A percentile compares a stretch with the other conserved stretches of the same genome.
These are phyloP conservation scores for Phylloporus sp. DNA, from an alignment of 768 basidiomycete species.

Conservation along the genomic window DNA sequence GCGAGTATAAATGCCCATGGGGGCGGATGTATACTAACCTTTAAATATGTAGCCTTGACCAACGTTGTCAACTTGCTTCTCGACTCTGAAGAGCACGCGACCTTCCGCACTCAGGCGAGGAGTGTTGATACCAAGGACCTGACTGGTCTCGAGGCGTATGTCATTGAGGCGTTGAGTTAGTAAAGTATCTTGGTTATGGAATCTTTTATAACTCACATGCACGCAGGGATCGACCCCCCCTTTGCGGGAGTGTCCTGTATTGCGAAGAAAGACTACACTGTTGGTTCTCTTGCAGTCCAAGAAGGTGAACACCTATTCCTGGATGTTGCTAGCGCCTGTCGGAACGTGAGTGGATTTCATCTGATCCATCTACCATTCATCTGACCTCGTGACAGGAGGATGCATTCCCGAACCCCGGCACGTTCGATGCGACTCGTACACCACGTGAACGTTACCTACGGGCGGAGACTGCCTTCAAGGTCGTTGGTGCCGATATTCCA, in stretches of 20 bases:
- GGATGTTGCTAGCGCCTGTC: constrained; percentile 51
- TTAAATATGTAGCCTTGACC: constrained; percentile 44
- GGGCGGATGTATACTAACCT: background rate
- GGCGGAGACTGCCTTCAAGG: constrained; percentile 46
- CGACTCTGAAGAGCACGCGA: constrained; percentile 39
- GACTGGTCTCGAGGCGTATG: constrained; percentile 47
- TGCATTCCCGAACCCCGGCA: constrained; percentile 46
- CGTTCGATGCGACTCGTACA: constrained; percentile 41
- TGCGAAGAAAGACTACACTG: constrained; percentile 40
- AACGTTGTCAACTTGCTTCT: constrained; percentile 65
- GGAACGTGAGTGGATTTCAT: constrained; percentile 43
- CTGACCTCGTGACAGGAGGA: constrained; percentile 35
- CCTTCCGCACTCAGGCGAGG: constrained; percentile 34
- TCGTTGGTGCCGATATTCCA: constrained; percentile 48
- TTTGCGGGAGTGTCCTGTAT: constrained; percentile 65
- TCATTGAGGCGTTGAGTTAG: constrained; percentile 67
- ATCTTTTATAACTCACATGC: constrained; percentile 1
- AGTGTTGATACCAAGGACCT: constrained; percentile 33
- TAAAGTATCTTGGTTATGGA: constrained; percentile 9
- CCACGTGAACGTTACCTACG: constrained; percentile 43
- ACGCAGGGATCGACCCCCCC: constrained; percentile 63
- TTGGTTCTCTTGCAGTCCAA: constrained; percentile 40
- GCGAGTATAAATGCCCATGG: constrained; percentile 31
- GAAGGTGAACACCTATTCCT: constrained; percentile 57
- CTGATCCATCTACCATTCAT: background rate